Conservation (phyloP, 2,329 filamentous ascomycete species). For the Epichloe glyceriae region DNA sequence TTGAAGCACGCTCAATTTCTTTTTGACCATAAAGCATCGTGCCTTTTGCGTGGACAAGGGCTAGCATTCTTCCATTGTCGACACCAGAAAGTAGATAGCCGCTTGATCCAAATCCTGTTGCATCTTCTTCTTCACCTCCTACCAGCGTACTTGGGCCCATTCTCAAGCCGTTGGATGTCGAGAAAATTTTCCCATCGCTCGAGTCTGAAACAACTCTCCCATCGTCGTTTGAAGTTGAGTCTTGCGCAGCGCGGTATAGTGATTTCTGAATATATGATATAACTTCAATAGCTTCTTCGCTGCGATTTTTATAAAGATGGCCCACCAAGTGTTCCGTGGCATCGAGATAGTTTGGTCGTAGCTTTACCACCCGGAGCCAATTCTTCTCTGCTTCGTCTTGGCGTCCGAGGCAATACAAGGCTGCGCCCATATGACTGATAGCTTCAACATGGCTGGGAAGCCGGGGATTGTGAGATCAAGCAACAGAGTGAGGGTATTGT, state of each 20-base stretch:
- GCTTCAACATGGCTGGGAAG: slow-evolving; percentile 69
- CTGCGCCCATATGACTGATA: slow-evolving; percentile 83
- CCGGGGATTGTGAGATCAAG: slow-evolving; percentile 9
- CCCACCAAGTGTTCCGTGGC: slow-evolving; percentile 90
- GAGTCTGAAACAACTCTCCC: not conserved
- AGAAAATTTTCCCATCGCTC: not conserved
- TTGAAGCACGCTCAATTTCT: slow-evolving; percentile 66
- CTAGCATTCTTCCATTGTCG: slow-evolving; percentile 86
- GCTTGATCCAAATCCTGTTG: slow-evolving; percentile 21
- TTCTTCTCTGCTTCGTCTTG: slow-evolving; percentile 73
- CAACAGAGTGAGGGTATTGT: slow-evolving; percentile 16
- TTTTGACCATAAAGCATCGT: slow-evolving; percentile 92
- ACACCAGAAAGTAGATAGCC: slow-evolving; percentile 73
- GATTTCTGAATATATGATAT: slow-evolving; percentile 75
- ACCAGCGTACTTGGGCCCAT: not conserved
- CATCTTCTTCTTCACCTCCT: not conserved
- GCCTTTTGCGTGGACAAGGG: slow-evolving; percentile 94
- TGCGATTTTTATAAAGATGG: slow-evolving; percentile 71
- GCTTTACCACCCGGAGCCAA: slow-evolving; percentile 74
- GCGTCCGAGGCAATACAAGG: slow-evolving; percentile 69
- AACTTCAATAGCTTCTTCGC: slow-evolving; percentile 71
- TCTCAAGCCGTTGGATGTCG: not conserved
- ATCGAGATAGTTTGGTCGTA: slow-evolving; percentile 81
- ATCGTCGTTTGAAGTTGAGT: not conserved
- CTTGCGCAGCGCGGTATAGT: slow-evolving; percentile 29